Base-by-base conservation (phyloP, 2,329 filamentous ascomycete genomes). In the Aspergillus phoenicis region DNA sequence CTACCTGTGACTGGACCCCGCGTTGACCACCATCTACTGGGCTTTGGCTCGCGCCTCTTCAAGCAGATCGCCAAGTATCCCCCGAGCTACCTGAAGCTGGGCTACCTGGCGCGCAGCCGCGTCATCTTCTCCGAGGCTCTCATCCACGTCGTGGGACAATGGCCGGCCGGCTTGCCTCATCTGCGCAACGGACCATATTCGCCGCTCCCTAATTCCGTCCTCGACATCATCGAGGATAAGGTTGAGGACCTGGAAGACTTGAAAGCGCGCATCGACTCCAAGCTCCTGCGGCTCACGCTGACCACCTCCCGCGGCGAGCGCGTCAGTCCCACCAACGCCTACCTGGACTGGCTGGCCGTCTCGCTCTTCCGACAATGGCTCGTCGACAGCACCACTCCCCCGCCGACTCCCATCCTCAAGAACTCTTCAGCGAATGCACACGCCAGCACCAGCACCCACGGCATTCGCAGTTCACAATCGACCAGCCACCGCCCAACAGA, bases 41-140 rank as follows among this genome's bases (percentile, higher is more conserved):
- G 95, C 68, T 98, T 97, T 75, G 92, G 95, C 70, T 91, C 90
- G 22, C 86, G 92, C 1, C 84, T 98, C 2, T 97, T 93, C 89
- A 96, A 95, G 76, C 94, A 97, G 77, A 96, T 97, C 64, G 93
- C 93, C 56, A 97, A 97, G 77, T 97, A 97, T 73, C 93, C 94
- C 11, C 91, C 95, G 52, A 93, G 89, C 62, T 98, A 97, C 73
- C 85, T 97, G 52, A 93, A 93, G 60, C 85, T 98, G 1, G 93
- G 93, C 39, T 97, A 93, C 70, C 84, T 97, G 45, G 89, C 93
- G 8, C 87, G 91, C 48, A 93, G 89, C 70, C 90, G 90, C 66
- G 88, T 93, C 66, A 93, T 93, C 55, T 93, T 93, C 70, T 87
- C 90, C 66, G 90, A 98, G 79, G 92, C 93, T 0, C 83, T 98